Evolutionary conservation across 1,284 basidiomycete species (phyloP).

Genomic region (Ganoderma lucidum): DNA sequence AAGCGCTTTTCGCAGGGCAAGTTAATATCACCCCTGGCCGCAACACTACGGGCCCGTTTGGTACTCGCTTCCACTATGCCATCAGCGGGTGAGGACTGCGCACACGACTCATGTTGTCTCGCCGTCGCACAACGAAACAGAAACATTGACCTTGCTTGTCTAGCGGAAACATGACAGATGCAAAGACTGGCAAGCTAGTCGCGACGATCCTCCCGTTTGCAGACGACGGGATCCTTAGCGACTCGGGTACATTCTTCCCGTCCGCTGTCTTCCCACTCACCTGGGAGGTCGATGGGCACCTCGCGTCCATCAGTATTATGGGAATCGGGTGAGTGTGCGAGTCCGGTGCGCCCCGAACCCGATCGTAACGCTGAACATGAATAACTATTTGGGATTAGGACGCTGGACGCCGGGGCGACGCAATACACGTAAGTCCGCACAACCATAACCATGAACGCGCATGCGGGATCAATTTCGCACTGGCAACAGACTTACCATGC

Average conservation of each 20-base stretch:
- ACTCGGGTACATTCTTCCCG: neutral
- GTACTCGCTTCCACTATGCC: neutral
- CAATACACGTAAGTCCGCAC: constrained; percentile 3
- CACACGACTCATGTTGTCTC: no score
- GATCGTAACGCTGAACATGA: neutral
- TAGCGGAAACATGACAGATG: neutral
- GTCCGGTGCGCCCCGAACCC: neutral
- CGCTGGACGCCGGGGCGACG: neutral
- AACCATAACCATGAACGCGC: neutral
- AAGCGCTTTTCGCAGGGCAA: neutral
- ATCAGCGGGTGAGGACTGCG: neutral
- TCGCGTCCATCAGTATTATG: neutral
- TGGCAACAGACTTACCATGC: neutral
- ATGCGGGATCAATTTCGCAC: neutral
- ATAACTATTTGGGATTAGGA: neutral
- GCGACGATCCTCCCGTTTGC: neutral
- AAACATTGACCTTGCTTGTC: no score
- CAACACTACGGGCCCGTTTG: constrained; percentile 4
- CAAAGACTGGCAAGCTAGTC: neutral
- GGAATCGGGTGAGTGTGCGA: neutral
- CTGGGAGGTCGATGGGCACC: neutral
- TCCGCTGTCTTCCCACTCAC: neutral
- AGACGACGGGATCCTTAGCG: neutral
- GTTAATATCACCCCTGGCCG: neutral
- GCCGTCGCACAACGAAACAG: no score